Conservation (phyloP, 805 yeast species). For the Cyberlindnera mississippiensis region DNA sequence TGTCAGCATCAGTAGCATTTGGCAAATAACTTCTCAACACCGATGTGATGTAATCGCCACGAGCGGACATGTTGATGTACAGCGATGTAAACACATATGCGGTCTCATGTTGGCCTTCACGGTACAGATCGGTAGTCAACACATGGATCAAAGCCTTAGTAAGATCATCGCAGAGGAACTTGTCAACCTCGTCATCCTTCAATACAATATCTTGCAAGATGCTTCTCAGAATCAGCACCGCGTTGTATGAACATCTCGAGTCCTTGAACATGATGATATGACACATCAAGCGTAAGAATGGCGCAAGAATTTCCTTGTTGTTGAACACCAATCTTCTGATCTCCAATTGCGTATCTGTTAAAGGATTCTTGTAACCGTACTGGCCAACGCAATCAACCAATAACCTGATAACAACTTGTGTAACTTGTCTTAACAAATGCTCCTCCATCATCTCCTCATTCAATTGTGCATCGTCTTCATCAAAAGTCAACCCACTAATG, state of each 20-base stretch:
- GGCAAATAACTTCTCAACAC: constrained; percentile 52
- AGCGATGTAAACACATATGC: constrained; percentile 82
- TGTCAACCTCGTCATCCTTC: constrained; percentile 73
- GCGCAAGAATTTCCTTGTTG: constrained; percentile 66
- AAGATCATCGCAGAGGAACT: constrained; percentile 49
- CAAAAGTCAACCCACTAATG: constrained; percentile 35
- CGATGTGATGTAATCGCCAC: constrained; percentile 65
- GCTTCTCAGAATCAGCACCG: constrained; percentile 74
- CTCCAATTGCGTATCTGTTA: constrained; percentile 58
- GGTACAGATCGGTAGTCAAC: constrained; percentile 68
- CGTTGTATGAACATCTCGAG: constrained; percentile 88
- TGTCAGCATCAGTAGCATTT: constrained; percentile 49
- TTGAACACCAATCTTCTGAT: constrained; percentile 64
- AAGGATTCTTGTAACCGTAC: constrained; percentile 39
- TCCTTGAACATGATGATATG: constrained; percentile 82
- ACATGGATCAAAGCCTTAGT: constrained; percentile 67
- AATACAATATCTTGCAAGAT: constrained; percentile 65
- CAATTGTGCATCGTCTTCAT: constrained; percentile 65
- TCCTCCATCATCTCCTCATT: constrained; percentile 99
- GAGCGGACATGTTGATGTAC: constrained; percentile 67
- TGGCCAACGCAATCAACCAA: constrained; percentile 88
- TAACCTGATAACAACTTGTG: constrained; percentile 85
- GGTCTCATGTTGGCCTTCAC: constrained; percentile 87
- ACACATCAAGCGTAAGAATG: constrained; percentile 68
- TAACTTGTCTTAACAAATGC: constrained; percentile 85